Evolutionary conservation across 108 stramenopile species (phyloP).

Genomic region (Skeletonema menzelii): DNA sequence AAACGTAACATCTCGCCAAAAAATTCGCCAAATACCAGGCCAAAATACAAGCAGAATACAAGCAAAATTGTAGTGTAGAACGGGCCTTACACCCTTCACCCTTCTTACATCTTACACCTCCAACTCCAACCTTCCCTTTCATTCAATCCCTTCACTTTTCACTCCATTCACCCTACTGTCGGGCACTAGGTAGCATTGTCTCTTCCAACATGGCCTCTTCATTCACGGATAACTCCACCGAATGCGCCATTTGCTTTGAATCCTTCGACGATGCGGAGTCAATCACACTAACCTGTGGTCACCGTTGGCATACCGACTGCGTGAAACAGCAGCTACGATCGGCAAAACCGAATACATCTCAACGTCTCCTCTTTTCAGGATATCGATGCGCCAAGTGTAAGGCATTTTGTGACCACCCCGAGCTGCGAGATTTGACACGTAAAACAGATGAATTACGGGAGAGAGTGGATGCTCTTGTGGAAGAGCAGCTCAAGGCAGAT

Average conservation of each 20-base stretch:
- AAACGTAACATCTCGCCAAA: too few relatives aligned
- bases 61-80: too few relatives aligned
- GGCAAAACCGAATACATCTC: slow-evolving; percentile 41
- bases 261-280: slow-evolving; percentile 28
- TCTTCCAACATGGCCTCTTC: background rate
- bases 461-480: slow-evolving; percentile 56
- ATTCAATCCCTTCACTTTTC: too few relatives aligned
- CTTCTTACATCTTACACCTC: too few relatives aligned
- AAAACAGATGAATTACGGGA: slow-evolving; percentile 52
- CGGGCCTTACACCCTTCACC: too few relatives aligned
- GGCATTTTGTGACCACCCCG: slow-evolving; percentile 50
- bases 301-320: slow-evolving; percentile 61
- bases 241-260: slow-evolving; percentile 70
- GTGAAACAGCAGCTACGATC: slow-evolving; percentile 53
- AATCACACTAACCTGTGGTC: slow-evolving; percentile 59
- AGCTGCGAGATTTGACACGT: slow-evolving; percentile 56
- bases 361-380: slow-evolving; percentile 61
- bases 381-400: slow-evolving; percentile 74
- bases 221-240: slow-evolving; percentile 58
- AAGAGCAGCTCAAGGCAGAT: slow-evolving; percentile 54
- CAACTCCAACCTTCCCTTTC: too few relatives aligned
- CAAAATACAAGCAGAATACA: too few relatives aligned
- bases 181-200: too few relatives aligned
- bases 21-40: too few relatives aligned
- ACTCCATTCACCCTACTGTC: too few relatives aligned